Percentiles rank a stretch among this genome's conserved stretches.
Conservation (phyloP, 352 stramenopile species). For the Thraustotheca clavata region DNA sequence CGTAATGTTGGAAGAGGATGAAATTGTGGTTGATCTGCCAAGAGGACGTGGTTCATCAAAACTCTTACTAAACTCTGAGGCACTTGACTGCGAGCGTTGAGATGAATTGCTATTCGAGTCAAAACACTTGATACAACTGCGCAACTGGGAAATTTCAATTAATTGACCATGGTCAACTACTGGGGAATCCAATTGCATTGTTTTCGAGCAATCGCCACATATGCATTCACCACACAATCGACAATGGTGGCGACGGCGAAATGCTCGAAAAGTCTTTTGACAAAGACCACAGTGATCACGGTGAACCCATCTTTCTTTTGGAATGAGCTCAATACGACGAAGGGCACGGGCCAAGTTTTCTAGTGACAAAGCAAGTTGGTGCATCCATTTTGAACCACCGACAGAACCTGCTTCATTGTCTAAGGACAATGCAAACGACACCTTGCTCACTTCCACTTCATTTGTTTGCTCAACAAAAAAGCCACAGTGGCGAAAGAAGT, state of each 20-base stretch:
- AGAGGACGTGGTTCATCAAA: conserved; percentile 4
- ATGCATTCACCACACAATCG: conserved; percentile 12
- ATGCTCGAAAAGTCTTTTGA: conserved; percentile 9
- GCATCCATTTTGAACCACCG: conserved; percentile 14
- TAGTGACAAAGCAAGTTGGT: neutral
- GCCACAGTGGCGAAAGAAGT: conserved; percentile 1
- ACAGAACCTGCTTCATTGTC: conserved; percentile 13
- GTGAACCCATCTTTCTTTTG: neutral
- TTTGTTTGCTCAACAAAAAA: conserved; percentile 15
- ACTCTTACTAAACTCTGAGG: conserved; percentile 15
- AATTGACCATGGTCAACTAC: conserved; percentile 15
- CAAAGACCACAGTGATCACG: conserved; percentile 12
- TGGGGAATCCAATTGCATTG: neutral
- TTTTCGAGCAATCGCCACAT: conserved; percentile 18
- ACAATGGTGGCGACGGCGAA: conserved; percentile 18
- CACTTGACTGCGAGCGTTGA: neutral
- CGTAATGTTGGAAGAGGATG: neutral
- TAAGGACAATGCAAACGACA: conserved; percentile 3
- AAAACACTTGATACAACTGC: conserved; percentile 4
- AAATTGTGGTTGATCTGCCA: neutral
- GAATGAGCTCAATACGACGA: conserved; percentile 11
- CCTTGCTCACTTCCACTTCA: conserved; percentile 7
- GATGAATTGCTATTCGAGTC: neutral
- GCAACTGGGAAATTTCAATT: neutral
- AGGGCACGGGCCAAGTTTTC: neutral